These are phyloP conservation scores for Curvularia sp. DNA, from an alignment of 2,329 filamentous ascomycete species.

Conservation along the genomic window DNA sequence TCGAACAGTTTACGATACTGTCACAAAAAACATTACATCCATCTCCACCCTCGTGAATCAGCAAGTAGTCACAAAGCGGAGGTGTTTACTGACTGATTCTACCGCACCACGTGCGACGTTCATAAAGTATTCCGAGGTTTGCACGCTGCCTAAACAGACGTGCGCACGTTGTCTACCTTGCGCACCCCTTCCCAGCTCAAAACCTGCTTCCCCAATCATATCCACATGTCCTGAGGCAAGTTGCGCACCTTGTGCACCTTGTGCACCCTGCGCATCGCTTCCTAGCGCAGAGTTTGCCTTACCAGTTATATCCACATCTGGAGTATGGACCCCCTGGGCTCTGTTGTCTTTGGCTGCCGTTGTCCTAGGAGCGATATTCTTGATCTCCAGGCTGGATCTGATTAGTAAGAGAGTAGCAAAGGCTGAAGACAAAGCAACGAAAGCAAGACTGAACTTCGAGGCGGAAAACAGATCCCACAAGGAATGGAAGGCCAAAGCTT, in stretches of 20 bases:
- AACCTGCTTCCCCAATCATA: background rate
- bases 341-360: background rate
- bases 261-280: background rate
- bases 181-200: background rate
- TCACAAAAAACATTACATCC: slow-evolving; percentile 5
- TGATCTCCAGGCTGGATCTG: background rate
- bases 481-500: background rate
- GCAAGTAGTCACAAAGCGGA: slow-evolving; percentile 6
- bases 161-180: background rate
- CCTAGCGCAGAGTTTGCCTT: too few relatives aligned
- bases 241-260: background rate
- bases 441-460: too few relatives aligned
- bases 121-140: background rate
- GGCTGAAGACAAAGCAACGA: background rate
- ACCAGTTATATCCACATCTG: background rate
- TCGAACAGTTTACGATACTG: background rate
- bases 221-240: background rate
- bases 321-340: background rate
- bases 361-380: background rate
- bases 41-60: background rate
- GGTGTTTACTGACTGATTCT: slow-evolving; percentile 1
- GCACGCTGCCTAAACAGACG: background rate
- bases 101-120: background rate
- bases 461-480: background rate
- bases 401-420: background rate